Conservation (phyloP, 1,284 basidiomycete species). For the Ganoderma sinense region DNA sequence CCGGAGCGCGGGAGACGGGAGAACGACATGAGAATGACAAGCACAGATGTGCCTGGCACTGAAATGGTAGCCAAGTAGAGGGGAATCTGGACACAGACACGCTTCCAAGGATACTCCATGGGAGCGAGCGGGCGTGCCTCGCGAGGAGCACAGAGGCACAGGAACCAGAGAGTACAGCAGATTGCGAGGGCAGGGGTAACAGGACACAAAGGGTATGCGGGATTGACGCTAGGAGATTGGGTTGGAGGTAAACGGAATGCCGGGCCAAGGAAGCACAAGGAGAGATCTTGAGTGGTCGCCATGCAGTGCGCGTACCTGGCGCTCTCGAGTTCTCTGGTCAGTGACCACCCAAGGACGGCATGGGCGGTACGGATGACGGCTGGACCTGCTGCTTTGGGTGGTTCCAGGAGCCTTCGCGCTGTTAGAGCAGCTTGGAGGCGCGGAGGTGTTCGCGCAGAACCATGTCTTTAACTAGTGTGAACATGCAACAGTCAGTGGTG, state of each 20-base stretch:
- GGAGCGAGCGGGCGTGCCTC: constrained; percentile 1
- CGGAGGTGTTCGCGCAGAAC: constrained; percentile 70
- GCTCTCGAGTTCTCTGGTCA: background rate
- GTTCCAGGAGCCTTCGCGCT: background rate
- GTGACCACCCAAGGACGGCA: background rate
- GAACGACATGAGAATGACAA: background rate
- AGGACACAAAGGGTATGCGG: background rate
- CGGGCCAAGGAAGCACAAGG: constrained; percentile 3
- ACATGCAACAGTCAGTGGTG: constrained; percentile 6
- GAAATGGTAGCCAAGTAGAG: background rate
- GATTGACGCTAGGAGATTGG: constrained; percentile 1
- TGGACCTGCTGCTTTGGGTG: background rate
- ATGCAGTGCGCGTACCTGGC: background rate
- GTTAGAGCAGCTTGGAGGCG: constrained; percentile 40
- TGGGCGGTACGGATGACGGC: background rate
- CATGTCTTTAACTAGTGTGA: constrained; percentile 66
- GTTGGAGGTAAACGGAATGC: constrained; percentile 4
- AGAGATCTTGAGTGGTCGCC: background rate
- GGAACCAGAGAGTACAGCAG: constrained; percentile 10
- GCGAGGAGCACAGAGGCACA: constrained; percentile 11
- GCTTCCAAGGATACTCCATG: background rate
- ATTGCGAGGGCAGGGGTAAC: constrained; percentile 18
- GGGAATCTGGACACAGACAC: background rate
- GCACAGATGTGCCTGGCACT: background rate
- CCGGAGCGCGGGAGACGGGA: background rate